Evolutionary conservation across 129 eudicot species (phyloP).

Genomic region (Flaveria robusta): DNA sequence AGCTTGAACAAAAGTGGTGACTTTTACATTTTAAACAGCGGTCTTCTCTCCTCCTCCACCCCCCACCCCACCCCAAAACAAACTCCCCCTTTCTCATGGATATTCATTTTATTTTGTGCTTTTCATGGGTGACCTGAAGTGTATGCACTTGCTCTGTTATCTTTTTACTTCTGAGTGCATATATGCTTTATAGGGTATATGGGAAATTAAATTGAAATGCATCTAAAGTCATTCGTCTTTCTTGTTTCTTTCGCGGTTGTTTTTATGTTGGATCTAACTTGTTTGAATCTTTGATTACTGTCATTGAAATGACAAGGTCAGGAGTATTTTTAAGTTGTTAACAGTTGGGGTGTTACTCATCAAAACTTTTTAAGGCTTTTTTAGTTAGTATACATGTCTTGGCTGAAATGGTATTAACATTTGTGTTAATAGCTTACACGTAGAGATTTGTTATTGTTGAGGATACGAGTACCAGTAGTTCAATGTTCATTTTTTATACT

Average conservation of each 20-base stretch:
- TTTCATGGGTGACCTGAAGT: constrained; percentile 17
- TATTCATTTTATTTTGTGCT: constrained; percentile 12
- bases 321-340: neutral
- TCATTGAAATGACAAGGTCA: neutral
- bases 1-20: constrained; percentile 17
- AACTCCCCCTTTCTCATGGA: constrained; percentile 7
- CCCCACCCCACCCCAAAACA: too few relatives aligned
- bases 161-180: constrained; percentile 31
- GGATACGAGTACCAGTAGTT: too few relatives aligned
- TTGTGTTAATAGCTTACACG: too few relatives aligned
- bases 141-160: constrained; percentile 35
- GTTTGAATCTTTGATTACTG: neutral
- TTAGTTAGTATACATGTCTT: neutral
- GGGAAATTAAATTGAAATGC: constrained; percentile 18
- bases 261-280: constrained; percentile 12
- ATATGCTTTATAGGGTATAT: constrained; percentile 8
- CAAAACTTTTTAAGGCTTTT: neutral
- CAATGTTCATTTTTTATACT: too few relatives aligned
- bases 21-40: constrained; percentile 3
- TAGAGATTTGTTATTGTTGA: too few relatives aligned
- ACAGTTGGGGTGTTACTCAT: neutral
- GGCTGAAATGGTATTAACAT: neutral
- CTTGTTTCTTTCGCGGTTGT: neutral
- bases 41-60: too few relatives aligned
- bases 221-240: neutral